Base-by-base conservation (phyloP, 2,329 filamentous ascomycete species). In the Alternaria viburni region DNA sequence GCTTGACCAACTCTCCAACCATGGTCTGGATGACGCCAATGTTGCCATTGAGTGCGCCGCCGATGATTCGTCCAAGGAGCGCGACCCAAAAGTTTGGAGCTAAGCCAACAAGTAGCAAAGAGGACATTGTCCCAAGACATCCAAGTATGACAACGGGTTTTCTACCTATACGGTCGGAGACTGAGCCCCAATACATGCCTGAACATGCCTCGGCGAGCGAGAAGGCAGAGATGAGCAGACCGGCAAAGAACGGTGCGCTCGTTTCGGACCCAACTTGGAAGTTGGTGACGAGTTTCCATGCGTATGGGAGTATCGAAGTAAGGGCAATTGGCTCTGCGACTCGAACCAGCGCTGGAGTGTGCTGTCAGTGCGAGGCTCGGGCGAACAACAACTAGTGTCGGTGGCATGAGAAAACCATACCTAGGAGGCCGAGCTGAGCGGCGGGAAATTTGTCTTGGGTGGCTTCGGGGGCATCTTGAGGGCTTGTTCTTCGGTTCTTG, bases 321-420 rank as follows among this genome's bases (percentile, higher is more conserved):
- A 97, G 87, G 52, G 94, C 94, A 74, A 97, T 95, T 19, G 94
- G 94, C 81, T 97, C 94, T 54, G 94, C 93, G 66, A 97, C 88
- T 73, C 94, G 92, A 74, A 97, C 93, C 82, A 97, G 93, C 74
- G 93, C 94, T 96, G 74, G 15, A 43, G 32, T 21, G 45, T 28
- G 17, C 4, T 6, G 63, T 69, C 41, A 68, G 57, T 51, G 21
- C 47, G 57, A 26, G 19, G 44, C 17, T 36, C 54, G 23, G 21
- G 43, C 19, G 44, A 50, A 15, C 44, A 47, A 13, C 41, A 17
- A 21, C 52, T 26, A 28, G 21, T 59, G 56, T 25, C 15, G 7
- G 50, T 13, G 15, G 19, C 55, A 19, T 45, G 23, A 6, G 52
- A 47, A 51, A 54, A 13, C 13, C 89, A 76, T 83, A 96, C 93